phyloP scores from a whole-genome alignment of 805 yeast species.

The Metahyphopichia silvanorum region DNA sequence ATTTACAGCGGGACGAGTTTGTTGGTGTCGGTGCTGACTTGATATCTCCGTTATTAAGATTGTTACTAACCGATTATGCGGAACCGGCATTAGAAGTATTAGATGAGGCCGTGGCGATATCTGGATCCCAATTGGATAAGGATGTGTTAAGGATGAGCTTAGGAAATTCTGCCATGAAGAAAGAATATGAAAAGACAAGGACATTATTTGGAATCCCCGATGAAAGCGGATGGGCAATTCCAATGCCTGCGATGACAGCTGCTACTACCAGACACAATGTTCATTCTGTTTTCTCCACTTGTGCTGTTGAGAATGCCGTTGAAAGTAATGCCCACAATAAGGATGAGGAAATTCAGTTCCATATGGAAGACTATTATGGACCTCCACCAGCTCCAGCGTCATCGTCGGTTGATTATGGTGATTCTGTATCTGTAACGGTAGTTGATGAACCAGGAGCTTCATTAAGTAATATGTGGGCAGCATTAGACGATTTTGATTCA shows the following conservation, averaged over 20 bases:
- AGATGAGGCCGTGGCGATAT: conserved; percentile 79
- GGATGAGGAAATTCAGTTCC: conserved; percentile 49
- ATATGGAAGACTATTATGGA: conserved; percentile 55
- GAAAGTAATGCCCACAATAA: conserved; percentile 21
- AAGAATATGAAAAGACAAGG: conserved; percentile 80
- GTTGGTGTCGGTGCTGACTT: conserved; percentile 92
- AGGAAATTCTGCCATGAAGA: conserved; percentile 74
- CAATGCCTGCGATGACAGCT: conserved; percentile 90
- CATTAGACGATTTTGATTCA: conserved; percentile 82
- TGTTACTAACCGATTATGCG: conserved; percentile 80
- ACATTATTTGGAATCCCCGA: conserved; percentile 94
- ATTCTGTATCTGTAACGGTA: conserved; percentile 46
- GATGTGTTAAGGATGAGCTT: conserved; percentile 89
- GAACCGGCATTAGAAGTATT: conserved; percentile 86
- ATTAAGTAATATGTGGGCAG: conserved; percentile 88
- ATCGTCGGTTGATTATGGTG: conserved; percentile 38
- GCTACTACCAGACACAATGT: conserved; percentile 88
- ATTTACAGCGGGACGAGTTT: conserved; percentile 74
- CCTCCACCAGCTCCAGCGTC: no score
- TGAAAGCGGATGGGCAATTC: conserved; percentile 95
- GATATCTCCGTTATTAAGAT: conserved; percentile 81
- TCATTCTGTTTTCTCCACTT: conserved; percentile 91
- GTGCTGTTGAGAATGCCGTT: conserved; percentile 44
- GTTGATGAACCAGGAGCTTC: conserved; percentile 67
- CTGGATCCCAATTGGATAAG: conserved; percentile 87